Evolutionary conservation across 1,139 yeast genomes (phyloP), one percentile per base, ranked within the genome.

Genomic region (Debaryomycetaceae sp.): DNA sequence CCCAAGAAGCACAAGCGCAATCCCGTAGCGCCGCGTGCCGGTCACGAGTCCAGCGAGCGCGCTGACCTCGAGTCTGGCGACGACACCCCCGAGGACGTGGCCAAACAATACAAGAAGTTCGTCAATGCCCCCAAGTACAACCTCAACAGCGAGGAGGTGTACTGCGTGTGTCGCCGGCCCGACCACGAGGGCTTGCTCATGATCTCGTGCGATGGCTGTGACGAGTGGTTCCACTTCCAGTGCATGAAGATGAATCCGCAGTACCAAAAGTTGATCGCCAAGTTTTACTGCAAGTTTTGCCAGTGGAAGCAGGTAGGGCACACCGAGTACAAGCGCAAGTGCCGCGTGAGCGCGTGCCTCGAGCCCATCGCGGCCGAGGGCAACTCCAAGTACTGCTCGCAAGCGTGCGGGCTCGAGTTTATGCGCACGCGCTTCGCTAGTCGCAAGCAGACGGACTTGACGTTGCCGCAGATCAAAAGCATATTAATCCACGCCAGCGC

Each of bases 151-250:
- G 83, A 79, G 40, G 91, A 81, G 39, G 60, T 85, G 8, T 88
- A 69, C 46, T 89, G 97, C 51, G 59, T 80, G 0, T 89, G 97
- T 52, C 68, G 93, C 26, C 72, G 71, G 38, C 83, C 89, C 0
- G 96, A 89, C 47, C 66, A 70, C 38, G 94, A 91, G 2, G 74
- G 73, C 1, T 83, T 83, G 52, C 51, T 82, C 39, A 88, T 88
- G 96, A 83, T 89, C 15, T 88, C 84, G 1, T 89, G 97, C 51
- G 96, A 88, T 52, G 89, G 86, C 5, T 89, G 97, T 56, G 96
- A 88, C 48, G 95, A 85, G 41, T 89, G 97, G 97, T 89, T 71
- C 49, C 96, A 89, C 56, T 85, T 89, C 52, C 65, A 62, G 29
- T 89, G 96, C 48, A 75, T 88, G 68, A 70, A 70, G 37, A 51